Conservation (phyloP, 768 basidiomycete species). For the Lyophyllum decastes region DNA sequence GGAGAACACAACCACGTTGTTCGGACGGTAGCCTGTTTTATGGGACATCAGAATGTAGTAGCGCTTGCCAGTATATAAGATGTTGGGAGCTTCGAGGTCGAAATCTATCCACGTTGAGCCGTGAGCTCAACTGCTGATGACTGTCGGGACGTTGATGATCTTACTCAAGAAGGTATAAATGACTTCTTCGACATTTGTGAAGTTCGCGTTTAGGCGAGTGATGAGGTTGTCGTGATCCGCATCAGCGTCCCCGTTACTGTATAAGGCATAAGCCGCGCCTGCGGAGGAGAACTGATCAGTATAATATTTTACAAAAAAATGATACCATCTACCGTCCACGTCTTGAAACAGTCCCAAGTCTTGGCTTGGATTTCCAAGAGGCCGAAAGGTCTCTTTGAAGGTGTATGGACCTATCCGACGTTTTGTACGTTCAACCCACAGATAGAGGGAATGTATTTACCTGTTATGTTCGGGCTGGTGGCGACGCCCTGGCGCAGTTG, state of each 20-base stretch:
- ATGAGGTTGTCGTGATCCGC: conserved; percentile 24
- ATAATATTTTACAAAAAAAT: background rate
- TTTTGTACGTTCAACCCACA: background rate
- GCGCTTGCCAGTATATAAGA: conserved; percentile 21
- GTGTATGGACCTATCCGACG: conserved; percentile 21
- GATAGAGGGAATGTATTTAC: conserved; percentile 5
- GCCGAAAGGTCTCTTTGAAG: conserved; percentile 20
- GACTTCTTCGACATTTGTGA: conserved; percentile 25
- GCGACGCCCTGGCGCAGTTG: conserved; percentile 27
- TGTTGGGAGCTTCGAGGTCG: conserved; percentile 24
- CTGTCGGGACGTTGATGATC: background rate
- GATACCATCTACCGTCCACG: conserved; percentile 13
- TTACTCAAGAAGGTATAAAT: conserved; percentile 24
- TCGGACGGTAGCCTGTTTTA: conserved; percentile 29
- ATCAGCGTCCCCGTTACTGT: conserved; percentile 26
- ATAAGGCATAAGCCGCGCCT: conserved; percentile 23
- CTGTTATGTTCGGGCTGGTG: conserved; percentile 27
- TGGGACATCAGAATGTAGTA: conserved; percentile 30
- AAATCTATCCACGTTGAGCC: conserved; percentile 14
- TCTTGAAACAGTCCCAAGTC: conserved; percentile 26
- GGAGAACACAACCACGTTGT: conserved; percentile 25
- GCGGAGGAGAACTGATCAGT: background rate
- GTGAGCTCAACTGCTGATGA: background rate
- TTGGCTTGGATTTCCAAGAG: conserved; percentile 22
- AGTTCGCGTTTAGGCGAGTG: conserved; percentile 22